These are phyloP conservation scores for Linnemannia exigua DNA, from an alignment of 192 early-diverging fungal species.

Conservation along the genomic window DNA sequence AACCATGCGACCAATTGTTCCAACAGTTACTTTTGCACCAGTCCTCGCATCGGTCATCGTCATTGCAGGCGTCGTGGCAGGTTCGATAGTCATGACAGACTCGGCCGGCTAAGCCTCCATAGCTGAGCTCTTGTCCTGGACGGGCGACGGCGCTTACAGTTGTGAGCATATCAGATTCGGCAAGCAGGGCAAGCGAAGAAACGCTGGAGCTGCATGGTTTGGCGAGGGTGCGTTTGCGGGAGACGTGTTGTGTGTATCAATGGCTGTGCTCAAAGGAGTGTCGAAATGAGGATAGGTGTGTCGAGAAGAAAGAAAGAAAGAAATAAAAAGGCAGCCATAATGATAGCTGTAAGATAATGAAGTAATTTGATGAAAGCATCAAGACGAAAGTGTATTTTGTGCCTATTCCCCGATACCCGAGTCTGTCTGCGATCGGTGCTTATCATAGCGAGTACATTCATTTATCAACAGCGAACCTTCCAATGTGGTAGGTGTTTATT, in stretches of 20 bases:
- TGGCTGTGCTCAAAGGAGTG: too few relatives aligned
- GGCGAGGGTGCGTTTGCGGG: too few relatives aligned
- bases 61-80: neutral
- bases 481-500: too few relatives aligned
- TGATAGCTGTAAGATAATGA: too few relatives aligned
- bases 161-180: neutral
- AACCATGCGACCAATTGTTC: neutral
- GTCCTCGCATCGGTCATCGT: neutral
- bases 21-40: conserved; percentile 16
- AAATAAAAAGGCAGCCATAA: too few relatives aligned
- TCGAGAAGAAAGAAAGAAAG: too few relatives aligned
- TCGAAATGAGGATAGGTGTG: too few relatives aligned
- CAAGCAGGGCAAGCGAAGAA: neutral
- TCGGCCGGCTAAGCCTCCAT: neutral
- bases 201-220: neutral
- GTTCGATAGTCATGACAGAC: neutral
- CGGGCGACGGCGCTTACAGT: neutral
- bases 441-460: neutral
- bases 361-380: too few relatives aligned
- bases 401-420: too few relatives aligned
- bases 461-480: neutral
- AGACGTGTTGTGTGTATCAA: too few relatives aligned
- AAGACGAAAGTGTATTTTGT: too few relatives aligned
- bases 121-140: neutral
- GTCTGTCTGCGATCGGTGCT: too few relatives aligned